Evolutionary conservation across 169 alveolate species (phyloP).

Genomic region (Cryptosporidium viatorum): DNA sequence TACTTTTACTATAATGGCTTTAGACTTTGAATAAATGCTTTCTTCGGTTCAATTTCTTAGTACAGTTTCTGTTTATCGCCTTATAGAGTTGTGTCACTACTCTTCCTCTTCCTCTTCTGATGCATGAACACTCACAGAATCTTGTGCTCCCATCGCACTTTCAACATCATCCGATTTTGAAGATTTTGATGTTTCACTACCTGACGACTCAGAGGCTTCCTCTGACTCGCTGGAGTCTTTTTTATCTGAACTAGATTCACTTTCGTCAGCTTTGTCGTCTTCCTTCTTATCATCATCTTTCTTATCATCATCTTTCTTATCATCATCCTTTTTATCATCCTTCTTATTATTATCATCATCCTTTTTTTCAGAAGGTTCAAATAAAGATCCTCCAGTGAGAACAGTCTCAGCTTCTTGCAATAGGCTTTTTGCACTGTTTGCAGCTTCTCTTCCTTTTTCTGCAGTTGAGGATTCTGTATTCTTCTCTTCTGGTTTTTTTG

Average conservation of each 20-base stretch:
- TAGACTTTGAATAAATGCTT: not conserved
- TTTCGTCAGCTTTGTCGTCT: slow-evolving; percentile 1
- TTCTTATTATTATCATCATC: slow-evolving; percentile 5
- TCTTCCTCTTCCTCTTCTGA: slow-evolving; percentile 72
- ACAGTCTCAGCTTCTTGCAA: slow-evolving; percentile 61
- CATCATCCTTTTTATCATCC: not conserved
- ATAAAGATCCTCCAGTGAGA: slow-evolving; percentile 59
- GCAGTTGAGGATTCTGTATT: not conserved
- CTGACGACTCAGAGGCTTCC: slow-evolving; percentile 11
- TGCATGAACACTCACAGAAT: slow-evolving; percentile 28
- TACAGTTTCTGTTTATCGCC: not conserved
- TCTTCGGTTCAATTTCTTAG: not conserved
- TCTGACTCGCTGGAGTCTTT: slow-evolving; percentile 24
- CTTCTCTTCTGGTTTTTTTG: not conserved
- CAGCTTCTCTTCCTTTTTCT: slow-evolving; percentile 30
- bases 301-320: not conserved
- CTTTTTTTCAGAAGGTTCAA: slow-evolving; percentile 49
- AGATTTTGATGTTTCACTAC: slow-evolving; percentile 19
- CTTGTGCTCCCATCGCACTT: slow-evolving; percentile 1
- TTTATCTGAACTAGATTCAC: slow-evolving; percentile 7
- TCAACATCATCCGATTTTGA: slow-evolving; percentile 11
- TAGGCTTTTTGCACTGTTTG: slow-evolving; percentile 35
- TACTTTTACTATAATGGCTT: not conserved
- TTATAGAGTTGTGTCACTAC: not conserved
- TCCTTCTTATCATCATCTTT: not conserved